A percentile compares a stretch with the other conserved stretches of the same genome.
Conservation (phyloP, 768 basidiomycete species). For the Termitomyces eurrhizus region DNA sequence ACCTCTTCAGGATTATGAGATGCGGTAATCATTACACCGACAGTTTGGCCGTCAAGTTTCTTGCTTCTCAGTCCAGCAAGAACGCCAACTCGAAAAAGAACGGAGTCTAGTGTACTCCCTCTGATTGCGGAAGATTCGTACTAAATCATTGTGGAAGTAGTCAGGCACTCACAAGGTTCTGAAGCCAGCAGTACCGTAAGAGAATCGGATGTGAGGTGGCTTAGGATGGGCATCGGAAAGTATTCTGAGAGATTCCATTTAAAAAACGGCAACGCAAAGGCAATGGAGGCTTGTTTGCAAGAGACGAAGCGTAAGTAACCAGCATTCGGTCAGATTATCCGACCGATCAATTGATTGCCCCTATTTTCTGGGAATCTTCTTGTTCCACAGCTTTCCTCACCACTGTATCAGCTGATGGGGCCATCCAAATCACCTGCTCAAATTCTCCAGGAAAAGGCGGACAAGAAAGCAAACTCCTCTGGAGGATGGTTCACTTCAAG, state of each 20-base stretch:
- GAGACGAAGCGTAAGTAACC: neutral
- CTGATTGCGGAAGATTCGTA: slow-evolving; percentile 32
- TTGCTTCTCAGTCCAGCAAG: slow-evolving; percentile 90
- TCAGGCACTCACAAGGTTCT: slow-evolving; percentile 67
- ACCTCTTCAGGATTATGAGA: slow-evolving; percentile 99
- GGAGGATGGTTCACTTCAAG: slow-evolving; percentile 86
- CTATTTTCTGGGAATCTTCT: neutral
- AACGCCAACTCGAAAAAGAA: slow-evolving; percentile 91
- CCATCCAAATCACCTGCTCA: slow-evolving; percentile 77
- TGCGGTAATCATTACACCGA: slow-evolving; percentile 99
- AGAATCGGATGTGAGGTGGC: slow-evolving; percentile 62
- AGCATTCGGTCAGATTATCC: slow-evolving; percentile 5
- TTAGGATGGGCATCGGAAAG: slow-evolving; percentile 67
- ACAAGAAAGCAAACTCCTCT: slow-evolving; percentile 87
- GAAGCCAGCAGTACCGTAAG: slow-evolving; percentile 95
- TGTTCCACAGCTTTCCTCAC: slow-evolving; percentile 6
- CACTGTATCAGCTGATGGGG: slow-evolving; percentile 34
- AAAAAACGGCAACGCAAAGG: slow-evolving; percentile 32
- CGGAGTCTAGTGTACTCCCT: slow-evolving; percentile 72
- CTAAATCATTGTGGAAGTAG: slow-evolving; percentile 14
- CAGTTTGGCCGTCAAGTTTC: slow-evolving; percentile 83
- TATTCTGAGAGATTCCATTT: slow-evolving; percentile 38
- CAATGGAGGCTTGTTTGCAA: neutral
- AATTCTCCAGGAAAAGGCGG: slow-evolving; percentile 76
- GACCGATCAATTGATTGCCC: slow-evolving; percentile 12